phyloP scores from a whole-genome alignment of 441 rosid genomes.

The Gossypium schwendimanii region DNA sequence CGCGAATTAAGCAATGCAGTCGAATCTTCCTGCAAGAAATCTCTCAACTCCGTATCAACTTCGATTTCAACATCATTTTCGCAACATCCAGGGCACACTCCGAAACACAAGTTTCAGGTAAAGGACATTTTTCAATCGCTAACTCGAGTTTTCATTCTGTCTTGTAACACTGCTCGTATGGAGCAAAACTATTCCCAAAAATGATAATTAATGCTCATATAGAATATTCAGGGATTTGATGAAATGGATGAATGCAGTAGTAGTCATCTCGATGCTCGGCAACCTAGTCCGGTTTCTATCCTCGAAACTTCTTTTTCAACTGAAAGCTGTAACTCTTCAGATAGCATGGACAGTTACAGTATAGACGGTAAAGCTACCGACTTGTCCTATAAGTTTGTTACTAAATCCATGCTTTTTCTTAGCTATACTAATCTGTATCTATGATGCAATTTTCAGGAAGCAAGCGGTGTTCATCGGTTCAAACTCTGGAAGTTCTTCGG shows the following conservation, averaged over 20 bases:
- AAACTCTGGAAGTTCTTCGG: constrained; percentile 41
- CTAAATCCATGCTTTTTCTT: not conserved
- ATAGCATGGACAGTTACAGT: constrained; percentile 45
- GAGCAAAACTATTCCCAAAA: not conserved
- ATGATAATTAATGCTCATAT: not conserved
- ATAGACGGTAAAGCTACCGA: constrained; percentile 34
- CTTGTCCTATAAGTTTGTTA: not conserved
- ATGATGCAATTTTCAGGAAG: constrained; percentile 34
- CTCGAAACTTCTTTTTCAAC: constrained; percentile 53
- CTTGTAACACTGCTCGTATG: not conserved
- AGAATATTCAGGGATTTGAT: constrained; percentile 32
- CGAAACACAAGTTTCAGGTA: constrained; percentile 50
- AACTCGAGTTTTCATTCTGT: not conserved
- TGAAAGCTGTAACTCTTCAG: constrained; percentile 61
- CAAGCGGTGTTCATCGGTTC: constrained; percentile 43
- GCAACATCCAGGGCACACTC: constrained; percentile 24
- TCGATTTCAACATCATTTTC: constrained; percentile 29
- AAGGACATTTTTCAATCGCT: not conserved
- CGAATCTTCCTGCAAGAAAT: constrained; percentile 46
- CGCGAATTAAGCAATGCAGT: constrained; percentile 56
- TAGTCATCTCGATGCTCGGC: constrained; percentile 32
- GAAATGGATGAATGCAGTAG: constrained; percentile 31
- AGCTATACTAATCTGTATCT: constrained; percentile 11
- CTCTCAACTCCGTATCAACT: constrained; percentile 34
- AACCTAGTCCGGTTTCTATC: constrained; percentile 67